phyloP scores from a whole-genome alignment of 129 eudicot genomes.

The Solidago caesia region DNA sequence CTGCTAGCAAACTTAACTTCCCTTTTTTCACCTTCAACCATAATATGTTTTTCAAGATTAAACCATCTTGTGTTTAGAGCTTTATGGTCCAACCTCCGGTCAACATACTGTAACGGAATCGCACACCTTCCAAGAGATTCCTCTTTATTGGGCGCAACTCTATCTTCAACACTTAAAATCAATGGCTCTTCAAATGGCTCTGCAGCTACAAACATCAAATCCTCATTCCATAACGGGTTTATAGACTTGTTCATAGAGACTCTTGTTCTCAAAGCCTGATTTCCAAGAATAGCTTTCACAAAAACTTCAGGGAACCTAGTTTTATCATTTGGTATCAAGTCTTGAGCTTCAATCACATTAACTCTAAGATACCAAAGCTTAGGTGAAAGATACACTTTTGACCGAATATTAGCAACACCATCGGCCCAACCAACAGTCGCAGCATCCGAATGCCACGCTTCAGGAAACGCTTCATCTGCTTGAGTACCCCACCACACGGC shows the following conservation, averaged over 20 bases:
- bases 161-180: conserved; percentile 8
- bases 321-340: conserved; percentile 18
- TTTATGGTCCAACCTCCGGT: conserved; percentile 15
- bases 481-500: conserved; percentile 26
- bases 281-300: conserved; percentile 5
- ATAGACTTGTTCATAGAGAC: conserved; percentile 17
- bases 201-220: conserved; percentile 22
- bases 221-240: conserved; percentile 16
- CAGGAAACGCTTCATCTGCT: conserved; percentile 20
- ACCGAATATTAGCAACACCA: conserved; percentile 17
- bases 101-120: conserved; percentile 22
- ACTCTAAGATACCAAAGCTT: conserved; percentile 25
- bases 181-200: conserved; percentile 15
- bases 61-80: background rate
- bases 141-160: conserved; percentile 1
- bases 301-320: conserved; percentile 22
- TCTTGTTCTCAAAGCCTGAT: conserved; percentile 17
- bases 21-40: background rate
- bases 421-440: conserved; percentile 19
- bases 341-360: conserved; percentile 20
- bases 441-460: conserved; percentile 24
- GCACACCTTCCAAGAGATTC: conserved; percentile 9
- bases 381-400: conserved; percentile 21
- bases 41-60: background rate
- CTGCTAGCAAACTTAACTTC: conserved; percentile 8